Evolutionary conservation across 352 stramenopile genomes (phyloP).

Genomic region (Elongisporangium undulatum): DNA sequence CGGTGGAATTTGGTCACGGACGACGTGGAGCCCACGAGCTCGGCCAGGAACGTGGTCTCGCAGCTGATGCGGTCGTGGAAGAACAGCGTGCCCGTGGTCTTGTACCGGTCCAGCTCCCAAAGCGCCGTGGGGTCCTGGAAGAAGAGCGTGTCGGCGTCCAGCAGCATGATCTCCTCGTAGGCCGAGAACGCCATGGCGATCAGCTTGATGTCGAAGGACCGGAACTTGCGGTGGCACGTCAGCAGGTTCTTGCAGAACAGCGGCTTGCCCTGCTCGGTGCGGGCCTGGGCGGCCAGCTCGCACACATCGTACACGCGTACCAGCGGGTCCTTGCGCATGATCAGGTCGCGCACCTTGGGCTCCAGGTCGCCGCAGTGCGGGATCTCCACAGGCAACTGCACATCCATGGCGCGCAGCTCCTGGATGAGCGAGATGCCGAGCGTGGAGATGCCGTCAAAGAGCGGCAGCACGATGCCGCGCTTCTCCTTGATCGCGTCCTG

Average conservation of each 20-base stretch:
- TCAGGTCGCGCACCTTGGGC: neutral
- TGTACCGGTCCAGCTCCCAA: constrained; percentile 23
- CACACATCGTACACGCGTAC: constrained; percentile 53
- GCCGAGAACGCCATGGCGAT: constrained; percentile 30
- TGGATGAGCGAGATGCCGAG: constrained; percentile 55
- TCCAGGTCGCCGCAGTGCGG: constrained; percentile 55
- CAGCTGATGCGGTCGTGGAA: constrained; percentile 49
- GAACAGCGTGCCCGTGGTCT: constrained; percentile 38
- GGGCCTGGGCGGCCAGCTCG: constrained; percentile 16
- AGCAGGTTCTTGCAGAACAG: constrained; percentile 31
- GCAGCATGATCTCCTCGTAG: constrained; percentile 48
- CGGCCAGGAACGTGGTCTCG: constrained; percentile 24
- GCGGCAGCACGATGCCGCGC: constrained; percentile 44
- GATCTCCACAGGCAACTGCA: constrained; percentile 46
- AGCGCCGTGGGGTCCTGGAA: constrained; percentile 35
- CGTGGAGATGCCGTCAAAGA: constrained; percentile 48
- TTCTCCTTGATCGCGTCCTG: constrained; percentile 9
- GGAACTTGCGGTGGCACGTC: constrained; percentile 31
- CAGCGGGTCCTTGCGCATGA: constrained; percentile 7
- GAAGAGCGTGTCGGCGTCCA: constrained; percentile 42
- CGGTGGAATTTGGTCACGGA: constrained; percentile 27
- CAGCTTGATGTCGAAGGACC: constrained; percentile 26
- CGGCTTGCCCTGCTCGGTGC: neutral
- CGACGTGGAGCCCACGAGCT: constrained; percentile 6
- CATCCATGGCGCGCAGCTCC: constrained; percentile 31